Percentiles rank a stretch among this genome's conserved stretches.
Conservation (phyloP, 805 yeast species). For the Starmerella gropengiesseri region DNA sequence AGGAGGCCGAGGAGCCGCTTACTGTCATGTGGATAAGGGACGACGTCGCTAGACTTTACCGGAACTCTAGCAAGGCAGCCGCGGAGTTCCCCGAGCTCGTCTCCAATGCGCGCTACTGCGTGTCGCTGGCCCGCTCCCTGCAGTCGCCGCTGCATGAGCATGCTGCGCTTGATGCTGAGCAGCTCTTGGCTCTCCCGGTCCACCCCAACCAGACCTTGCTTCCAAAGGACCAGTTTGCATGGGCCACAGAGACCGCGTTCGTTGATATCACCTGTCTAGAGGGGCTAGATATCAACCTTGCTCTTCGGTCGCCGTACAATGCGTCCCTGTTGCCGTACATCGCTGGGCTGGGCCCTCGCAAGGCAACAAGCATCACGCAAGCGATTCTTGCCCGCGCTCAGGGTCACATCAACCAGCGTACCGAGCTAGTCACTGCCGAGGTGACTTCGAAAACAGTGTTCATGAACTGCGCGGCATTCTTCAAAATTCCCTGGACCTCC, state of each 20-base stretch:
- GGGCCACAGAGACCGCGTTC: slow-evolving; percentile 65
- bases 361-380: slow-evolving; percentile 75
- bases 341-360: slow-evolving; percentile 92
- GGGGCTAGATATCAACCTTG: slow-evolving; percentile 88
- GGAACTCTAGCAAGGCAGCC: slow-evolving; percentile 62
- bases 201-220: slow-evolving; percentile 65
- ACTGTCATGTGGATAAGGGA: slow-evolving; percentile 78
- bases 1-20: slow-evolving; percentile 33
- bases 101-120: slow-evolving; percentile 66
- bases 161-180: slow-evolving; percentile 64
- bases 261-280: slow-evolving; percentile 86
- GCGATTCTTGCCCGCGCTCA: slow-evolving; percentile 49
- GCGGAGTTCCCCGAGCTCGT: slow-evolving; percentile 79
- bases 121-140: slow-evolving; percentile 80
- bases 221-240: slow-evolving; percentile 48
- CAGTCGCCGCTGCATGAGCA: slow-evolving; percentile 92
- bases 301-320: slow-evolving; percentile 61
- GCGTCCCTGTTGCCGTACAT: slow-evolving; percentile 66
- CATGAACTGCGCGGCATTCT: slow-evolving; percentile 83
- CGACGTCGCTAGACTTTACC: slow-evolving; percentile 84
- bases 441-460: slow-evolving; percentile 72
- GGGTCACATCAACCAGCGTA: slow-evolving; percentile 54
- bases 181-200: slow-evolving; percentile 44
- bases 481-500: slow-evolving; percentile 58
- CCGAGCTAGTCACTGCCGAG: slow-evolving; percentile 72